These are phyloP conservation scores for Aspergillus sclerotiicarbonarius DNA, from an alignment of 495 filamentous ascomycete species.

Conservation along the genomic window DNA sequence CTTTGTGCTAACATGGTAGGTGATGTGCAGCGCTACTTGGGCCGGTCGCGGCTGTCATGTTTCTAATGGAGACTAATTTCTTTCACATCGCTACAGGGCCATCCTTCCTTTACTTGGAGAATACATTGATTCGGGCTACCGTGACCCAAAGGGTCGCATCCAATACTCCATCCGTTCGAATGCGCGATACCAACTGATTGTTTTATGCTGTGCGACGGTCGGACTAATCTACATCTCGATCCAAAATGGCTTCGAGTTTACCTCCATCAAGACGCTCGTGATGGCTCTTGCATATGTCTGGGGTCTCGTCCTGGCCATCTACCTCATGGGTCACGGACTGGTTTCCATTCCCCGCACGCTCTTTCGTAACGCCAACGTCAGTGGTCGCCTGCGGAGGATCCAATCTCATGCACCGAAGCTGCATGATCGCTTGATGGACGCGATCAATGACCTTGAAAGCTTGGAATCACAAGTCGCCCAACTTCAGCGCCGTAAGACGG, in stretches of 20 bases:
- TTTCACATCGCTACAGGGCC: slow-evolving; percentile 52
- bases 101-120: slow-evolving; percentile 92
- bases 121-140: slow-evolving; percentile 90
- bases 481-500: slow-evolving; percentile 76
- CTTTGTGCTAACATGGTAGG: slow-evolving; percentile 87
- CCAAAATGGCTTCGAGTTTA: slow-evolving; percentile 66
- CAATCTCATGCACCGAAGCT: slow-evolving; percentile 76
- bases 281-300: slow-evolving; percentile 95
- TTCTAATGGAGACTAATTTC: slow-evolving; percentile 7
- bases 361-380: slow-evolving; percentile 71
- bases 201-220: slow-evolving; percentile 65
- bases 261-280: slow-evolving; percentile 70
- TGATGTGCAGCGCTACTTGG: background rate
- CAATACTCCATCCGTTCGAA: slow-evolving; percentile 82
- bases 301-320: slow-evolving; percentile 87
- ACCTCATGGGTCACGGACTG: slow-evolving; percentile 94
- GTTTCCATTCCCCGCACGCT: slow-evolving; percentile 84
- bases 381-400: slow-evolving; percentile 65
- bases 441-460: slow-evolving; percentile 74
- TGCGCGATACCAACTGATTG: slow-evolving; percentile 79
- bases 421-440: slow-evolving; percentile 86
- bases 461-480: slow-evolving; percentile 76
- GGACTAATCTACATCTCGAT: slow-evolving; percentile 82
- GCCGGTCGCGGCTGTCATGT: background rate
- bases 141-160: slow-evolving; percentile 75